Percentiles rank a stretch among this genome's conserved stretches.
Evolutionary conservation across 768 basidiomycete genomes (phyloP).

Genomic region (Postia placenta): DNA sequence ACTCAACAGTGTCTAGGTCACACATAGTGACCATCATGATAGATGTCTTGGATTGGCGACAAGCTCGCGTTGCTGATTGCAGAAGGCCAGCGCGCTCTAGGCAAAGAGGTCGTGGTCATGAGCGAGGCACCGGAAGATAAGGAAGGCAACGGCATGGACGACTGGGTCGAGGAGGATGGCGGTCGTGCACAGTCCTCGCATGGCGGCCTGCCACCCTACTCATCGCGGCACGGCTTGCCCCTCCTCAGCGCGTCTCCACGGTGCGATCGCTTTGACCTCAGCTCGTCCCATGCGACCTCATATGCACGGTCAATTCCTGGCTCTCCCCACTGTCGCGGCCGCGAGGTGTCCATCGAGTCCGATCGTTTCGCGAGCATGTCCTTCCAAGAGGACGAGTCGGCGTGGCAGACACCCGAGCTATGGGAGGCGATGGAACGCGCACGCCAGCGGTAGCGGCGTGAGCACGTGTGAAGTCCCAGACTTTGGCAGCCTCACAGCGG

Average conservation of each 20-base stretch:
- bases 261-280: slow-evolving; percentile 26
- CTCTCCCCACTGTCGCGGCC: slow-evolving; percentile 4
- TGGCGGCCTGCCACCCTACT: slow-evolving; percentile 20
- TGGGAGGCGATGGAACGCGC: slow-evolving; percentile 69
- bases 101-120: slow-evolving; percentile 73
- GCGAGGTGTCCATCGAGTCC: slow-evolving; percentile 32
- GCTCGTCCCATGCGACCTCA: slow-evolving; percentile 19
- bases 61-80: slow-evolving; percentile 65
- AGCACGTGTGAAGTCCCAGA: not conserved
- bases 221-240: slow-evolving; percentile 21
- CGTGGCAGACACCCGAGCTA: slow-evolving; percentile 61
- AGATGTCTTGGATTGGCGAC: slow-evolving; percentile 85
- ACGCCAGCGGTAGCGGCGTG: slow-evolving; percentile 32
- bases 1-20: no score
- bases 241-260: slow-evolving; percentile 29
- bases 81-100: slow-evolving; percentile 73
- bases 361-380: slow-evolving; percentile 19
- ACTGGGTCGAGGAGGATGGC: slow-evolving; percentile 66
- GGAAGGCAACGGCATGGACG: slow-evolving; percentile 67
- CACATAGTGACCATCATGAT: no score
- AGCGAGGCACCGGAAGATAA: slow-evolving; percentile 70
- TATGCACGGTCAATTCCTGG: slow-evolving; percentile 8
- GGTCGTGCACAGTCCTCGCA: slow-evolving; percentile 13
- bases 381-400: slow-evolving; percentile 37
- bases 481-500: not conserved